Evolutionary conservation across 257 asterid genomes (phyloP), one percentile per base, ranked within the genome.

Genomic region (Solanum arcanum): DNA sequence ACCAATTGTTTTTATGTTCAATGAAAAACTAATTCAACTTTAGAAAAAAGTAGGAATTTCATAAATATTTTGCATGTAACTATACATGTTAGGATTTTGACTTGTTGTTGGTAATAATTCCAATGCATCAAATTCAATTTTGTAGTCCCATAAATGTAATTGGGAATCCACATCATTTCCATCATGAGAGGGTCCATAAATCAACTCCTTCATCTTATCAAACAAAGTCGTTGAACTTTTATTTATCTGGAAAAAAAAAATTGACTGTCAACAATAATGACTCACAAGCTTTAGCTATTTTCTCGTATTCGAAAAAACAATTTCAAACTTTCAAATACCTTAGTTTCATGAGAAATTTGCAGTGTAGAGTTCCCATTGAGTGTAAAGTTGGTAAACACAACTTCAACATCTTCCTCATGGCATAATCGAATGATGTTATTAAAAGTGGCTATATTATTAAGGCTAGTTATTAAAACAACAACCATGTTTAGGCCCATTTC

Each of bases 401-500:
- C 86, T 66, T 94, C 92, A 47, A 87, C 84, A 60, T 94, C 92
- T 77, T 91, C 85, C 47, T 88, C 86, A 83, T 86, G 83, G 62
- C 89, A 84, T 44, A 87, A 75, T 9, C 85, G 39, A 52, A 94
- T 84, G 29, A 92, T 90, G 47, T 83, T 81, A 23, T 84, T 82
- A 87, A 92, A 94, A 66, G 16, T 59, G 16, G 92, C 76, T 25
- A 82, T 76, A 60, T 90, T 90, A 4, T 80, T 27, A 11, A 92
- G 88, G 62, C 93, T 87, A 49, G 2, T 90, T 3, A 92, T 73
- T 56, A 90, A 44, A 52, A 92, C 46, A 15, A 89, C 90, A 72
- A 89, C 88, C 82, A 89, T 75, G 60, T 86, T 60, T 29, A 90
- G 91, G 6, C 91, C 93, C 92, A 94, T 87, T 18, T 94, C 90